Evolutionary conservation across 164 flowering plant genomes (phyloP).

Genomic region (Cinnamomum micranthum): DNA sequence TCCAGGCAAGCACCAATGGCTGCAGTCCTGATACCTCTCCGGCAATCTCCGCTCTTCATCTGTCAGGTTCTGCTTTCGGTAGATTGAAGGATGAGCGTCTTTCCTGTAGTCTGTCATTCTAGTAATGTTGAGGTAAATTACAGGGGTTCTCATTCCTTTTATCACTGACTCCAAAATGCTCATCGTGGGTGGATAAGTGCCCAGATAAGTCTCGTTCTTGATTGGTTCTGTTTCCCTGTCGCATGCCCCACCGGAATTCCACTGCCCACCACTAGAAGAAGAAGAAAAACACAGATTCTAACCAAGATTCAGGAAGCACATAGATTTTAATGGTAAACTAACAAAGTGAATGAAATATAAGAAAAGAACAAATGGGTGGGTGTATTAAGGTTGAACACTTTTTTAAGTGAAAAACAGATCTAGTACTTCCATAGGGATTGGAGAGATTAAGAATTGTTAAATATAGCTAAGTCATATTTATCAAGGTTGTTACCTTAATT

Average conservation of each 20-base stretch:
- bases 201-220: constrained; percentile 54
- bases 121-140: constrained; percentile 69
- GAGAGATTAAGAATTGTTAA: no score
- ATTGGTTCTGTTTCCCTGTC: constrained; percentile 80
- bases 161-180: constrained; percentile 57
- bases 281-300: no score
- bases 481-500: no score
- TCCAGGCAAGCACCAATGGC: constrained; percentile 99
- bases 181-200: constrained; percentile 71
- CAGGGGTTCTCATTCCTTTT: constrained; percentile 55
- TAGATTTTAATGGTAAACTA: no score
- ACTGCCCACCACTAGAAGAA: constrained; percentile 74
- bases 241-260: constrained; percentile 95
- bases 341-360: no score
- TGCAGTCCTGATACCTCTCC: constrained; percentile 74
- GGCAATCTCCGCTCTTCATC: constrained; percentile 53
- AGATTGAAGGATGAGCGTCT: constrained; percentile 90
- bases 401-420: no score
- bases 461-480: no score
- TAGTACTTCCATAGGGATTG: no score
- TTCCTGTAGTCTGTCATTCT: constrained; percentile 82
- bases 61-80: constrained; percentile 49
- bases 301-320: no score
- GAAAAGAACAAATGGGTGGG: constrained; percentile 2
- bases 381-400: background rate